Evolutionary conservation across 2,329 filamentous ascomycete species (phyloP), one percentile per base, ranked within the genome.

Genomic region (Ophiostoma tasmaniense): DNA sequence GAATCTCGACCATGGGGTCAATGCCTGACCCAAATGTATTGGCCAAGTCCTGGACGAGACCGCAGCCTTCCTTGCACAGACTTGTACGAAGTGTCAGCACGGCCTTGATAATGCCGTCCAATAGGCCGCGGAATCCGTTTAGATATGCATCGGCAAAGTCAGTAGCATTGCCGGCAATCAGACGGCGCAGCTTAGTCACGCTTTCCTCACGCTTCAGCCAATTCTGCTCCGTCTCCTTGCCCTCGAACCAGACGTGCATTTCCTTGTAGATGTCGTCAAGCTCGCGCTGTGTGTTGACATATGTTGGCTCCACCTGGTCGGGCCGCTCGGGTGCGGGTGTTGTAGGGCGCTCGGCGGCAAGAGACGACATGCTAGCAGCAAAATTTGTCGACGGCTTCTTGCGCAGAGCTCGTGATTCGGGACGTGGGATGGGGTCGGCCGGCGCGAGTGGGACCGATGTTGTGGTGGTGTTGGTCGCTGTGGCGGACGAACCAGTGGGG

Each of bases 61-160:
- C 87, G 76, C 92, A 96, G 11, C 90, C 93, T 74, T 95, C 92
- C 71, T 93, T 93, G 11, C 91, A 94, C 73, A 97, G 82, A 74
- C 93, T 98, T 1, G 94, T 98, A 74, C 94, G 86, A 55, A 98
- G 81, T 0, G 94, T 96, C 75, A 84, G 91, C 52, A 91, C 82
- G 2, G 90, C 88, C 77, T 97, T 97, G 76, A 97, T 84, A 67
- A 97, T 93, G 68, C 93, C 93, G 75, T 97, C 94, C 39, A 97
- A 80, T 66, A 96, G 80, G 52, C 81, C 82, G 73, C 93, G 92
- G 71, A 96, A 85, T 25, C 87, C 87, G 2, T 82, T 79, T 55
- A 96, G 76, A 75, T 93, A 96, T 2, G 84, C 81, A 37, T 88
- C 87, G 55, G 87, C 84, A 74, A 90, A 97, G 72, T 96, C 92